These are phyloP conservation scores for Fusarium redolens DNA, from an alignment of 2,329 filamentous ascomycete species.

Conservation along the genomic window DNA sequence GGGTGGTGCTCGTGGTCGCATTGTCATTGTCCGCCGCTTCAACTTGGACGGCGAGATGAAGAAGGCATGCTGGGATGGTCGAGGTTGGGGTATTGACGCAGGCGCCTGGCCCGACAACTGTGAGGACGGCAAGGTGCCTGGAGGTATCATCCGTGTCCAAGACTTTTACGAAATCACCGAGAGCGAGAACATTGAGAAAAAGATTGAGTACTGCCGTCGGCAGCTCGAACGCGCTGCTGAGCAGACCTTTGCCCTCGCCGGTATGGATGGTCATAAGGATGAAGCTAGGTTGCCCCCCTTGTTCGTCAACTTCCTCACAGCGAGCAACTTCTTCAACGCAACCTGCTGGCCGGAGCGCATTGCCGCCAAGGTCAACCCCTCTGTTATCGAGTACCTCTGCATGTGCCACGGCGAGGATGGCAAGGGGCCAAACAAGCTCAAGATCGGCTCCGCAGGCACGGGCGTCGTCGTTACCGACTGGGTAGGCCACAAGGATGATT, in stretches of 20 bases:
- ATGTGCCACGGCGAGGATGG: conserved; percentile 64
- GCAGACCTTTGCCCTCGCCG: conserved; percentile 59
- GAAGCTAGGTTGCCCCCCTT: conserved; percentile 66
- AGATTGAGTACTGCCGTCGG: conserved; percentile 77
- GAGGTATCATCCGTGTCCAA: conserved; percentile 84
- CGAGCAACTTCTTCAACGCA: conserved; percentile 93
- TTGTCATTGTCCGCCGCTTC: conserved; percentile 88
- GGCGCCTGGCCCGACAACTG: conserved; percentile 89
- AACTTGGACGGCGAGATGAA: conserved; percentile 67
- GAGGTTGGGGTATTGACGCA: conserved; percentile 70
- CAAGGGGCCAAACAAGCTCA: conserved; percentile 61
- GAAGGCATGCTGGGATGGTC: conserved; percentile 60
- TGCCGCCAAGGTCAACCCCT: conserved; percentile 87
- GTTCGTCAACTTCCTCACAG: conserved; percentile 90
- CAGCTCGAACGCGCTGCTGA: conserved; percentile 80
- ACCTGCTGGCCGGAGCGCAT: conserved; percentile 95
- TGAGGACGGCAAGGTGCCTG: conserved; percentile 75
- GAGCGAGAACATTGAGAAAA: conserved; percentile 79
- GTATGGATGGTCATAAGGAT: conserved; percentile 43
- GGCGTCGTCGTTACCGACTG: conserved; percentile 94
- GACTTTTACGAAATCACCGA: conserved; percentile 93
- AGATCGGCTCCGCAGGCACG: conserved; percentile 78
- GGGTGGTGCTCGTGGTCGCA: conserved; percentile 81
- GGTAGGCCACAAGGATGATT: conserved; percentile 88
- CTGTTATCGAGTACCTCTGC: conserved; percentile 72